Evolutionary conservation across 306 rosid species (phyloP), one percentile per base, ranked within the genome.

Genomic region (Lathyrus oleraceus): DNA sequence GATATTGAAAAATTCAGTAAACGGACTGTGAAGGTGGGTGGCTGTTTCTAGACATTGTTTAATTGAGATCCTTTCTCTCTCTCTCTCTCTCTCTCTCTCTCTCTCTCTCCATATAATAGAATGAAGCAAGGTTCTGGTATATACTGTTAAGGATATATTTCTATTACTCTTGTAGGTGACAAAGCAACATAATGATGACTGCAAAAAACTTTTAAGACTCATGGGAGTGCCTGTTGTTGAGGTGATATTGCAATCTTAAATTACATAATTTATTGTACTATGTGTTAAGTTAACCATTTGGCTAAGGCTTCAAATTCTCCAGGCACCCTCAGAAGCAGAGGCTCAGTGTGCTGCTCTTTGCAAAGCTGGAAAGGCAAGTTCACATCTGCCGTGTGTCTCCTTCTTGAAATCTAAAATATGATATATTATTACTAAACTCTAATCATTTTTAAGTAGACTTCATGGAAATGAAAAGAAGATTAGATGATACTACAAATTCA

Each of bases 261-360:
- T 27, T 40, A 68, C 63, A 19, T 64, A 69, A 12, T 65, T 25
- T 59, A 13, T 43, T 59, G 47, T 25, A 42, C 32, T 13, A n/a
- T 27, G 62, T 66, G 66, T 72, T 28, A 81, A 8, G 66, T 72
- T 28, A 81, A 8, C 54, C 20, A 21, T 59, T 51, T 67, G 30
- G 21, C 70, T 76, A 61, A 84, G 60, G 53, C 69, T 75, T 82
- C 79, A 74, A 62, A 59, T 81, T 79, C 72, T 60, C 60, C 87
- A 90, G 97, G 98, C 98, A 70, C 97, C 97, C 49, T 94, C 98
- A 7, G 98, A 94, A 85, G 98, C 98, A 43, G 98, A 94, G 85
- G 97, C 98, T 68, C 97, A 94, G 69, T 94, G 98, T 77, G 96
- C 97, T 74, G 89, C 86, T 9, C 94, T 94, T 85, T 90, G 98